Base-by-base conservation (phyloP, 139 green algal species). In the Closterium sp. region DNA sequence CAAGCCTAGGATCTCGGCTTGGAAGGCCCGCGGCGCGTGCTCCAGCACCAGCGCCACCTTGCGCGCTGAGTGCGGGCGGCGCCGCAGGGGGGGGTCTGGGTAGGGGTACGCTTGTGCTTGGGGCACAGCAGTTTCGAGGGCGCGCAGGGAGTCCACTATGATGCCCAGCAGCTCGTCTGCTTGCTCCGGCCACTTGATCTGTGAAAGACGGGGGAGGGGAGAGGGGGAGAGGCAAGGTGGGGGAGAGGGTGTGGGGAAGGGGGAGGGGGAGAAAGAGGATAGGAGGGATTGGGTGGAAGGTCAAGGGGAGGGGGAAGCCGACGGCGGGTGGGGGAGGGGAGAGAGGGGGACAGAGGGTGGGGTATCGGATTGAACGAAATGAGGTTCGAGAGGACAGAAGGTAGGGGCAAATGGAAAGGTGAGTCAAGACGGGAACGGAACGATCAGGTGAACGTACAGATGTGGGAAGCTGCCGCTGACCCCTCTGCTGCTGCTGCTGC, bases 111-210 rank as follows among this genome's bases (percentile, higher is more conserved):
- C 55, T 12, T 76, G 55, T 1, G 55, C 55, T 76, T 76, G 55
- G 16, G 55, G 55, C 55, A 76, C 55, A 19, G 55, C 55, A 19
- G 34, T 91, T 84, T 34, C 34, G 83, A 28, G 93, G 91, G 69
- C 94, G 88, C 88, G 69, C 31, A 95, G 38, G 86, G 92, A 94
- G 69, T 91, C 64, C 34, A 96, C 93, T 9, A 95, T 94, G 69
- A 96, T 87, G 16, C 33, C 87, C 28, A 96, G 85, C 84, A 96
- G 91, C 38, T 96, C 94, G 43, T 96, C 95, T 19, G 84, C 36
- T 66, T 94, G 90, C 85, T 94, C 92, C 33, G 84, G 90, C 92
- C 92, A 94, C 25, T 88, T 91, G 83, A 43, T 32, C n/a, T 86
- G 81, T 19, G 81, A 19, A 28, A 19, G 81, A 85, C 34, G 35